Conservation (phyloP, 352 stramenopile genomes). For the Aphanomyces astaci region DNA sequence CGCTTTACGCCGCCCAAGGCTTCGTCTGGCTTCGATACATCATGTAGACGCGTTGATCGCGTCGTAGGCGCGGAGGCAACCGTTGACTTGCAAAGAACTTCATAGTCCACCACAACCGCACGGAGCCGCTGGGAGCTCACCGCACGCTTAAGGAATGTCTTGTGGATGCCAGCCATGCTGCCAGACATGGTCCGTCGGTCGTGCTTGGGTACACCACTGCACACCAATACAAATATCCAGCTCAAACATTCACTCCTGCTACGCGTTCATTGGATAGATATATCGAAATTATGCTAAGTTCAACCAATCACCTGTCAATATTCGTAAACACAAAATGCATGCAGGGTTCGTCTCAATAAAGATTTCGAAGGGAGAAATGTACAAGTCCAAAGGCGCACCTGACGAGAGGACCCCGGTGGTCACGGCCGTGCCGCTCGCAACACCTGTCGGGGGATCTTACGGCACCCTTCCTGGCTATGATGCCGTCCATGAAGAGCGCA, state of each 20-base stretch:
- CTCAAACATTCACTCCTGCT: neutral
- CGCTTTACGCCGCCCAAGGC: neutral
- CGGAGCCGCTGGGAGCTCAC: constrained; percentile 13
- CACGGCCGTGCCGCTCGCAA: neutral
- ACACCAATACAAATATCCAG: neutral
- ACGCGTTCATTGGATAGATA: neutral
- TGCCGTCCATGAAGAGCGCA: neutral
- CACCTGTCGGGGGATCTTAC: neutral
- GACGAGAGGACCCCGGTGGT: neutral
- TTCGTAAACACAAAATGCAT: too few relatives aligned
- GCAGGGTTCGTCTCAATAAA: too few relatives aligned
- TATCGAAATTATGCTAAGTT: neutral
- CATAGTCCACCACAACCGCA: constrained; percentile 19
- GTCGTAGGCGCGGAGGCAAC: neutral
- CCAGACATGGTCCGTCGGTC: neutral
- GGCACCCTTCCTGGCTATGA: neutral
- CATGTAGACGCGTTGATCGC: too few relatives aligned
- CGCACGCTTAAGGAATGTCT: constrained; percentile 21
- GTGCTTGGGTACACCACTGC: too few relatives aligned
- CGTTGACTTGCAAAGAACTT: constrained; percentile 21
- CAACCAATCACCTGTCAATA: neutral
- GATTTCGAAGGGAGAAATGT: neutral
- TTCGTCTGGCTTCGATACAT: neutral
- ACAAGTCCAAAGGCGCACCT: neutral
- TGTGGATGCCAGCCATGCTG: neutral